These are phyloP conservation scores for Penicillium salamii DNA, from an alignment of 495 filamentous ascomycete species.

Conservation along the genomic window DNA sequence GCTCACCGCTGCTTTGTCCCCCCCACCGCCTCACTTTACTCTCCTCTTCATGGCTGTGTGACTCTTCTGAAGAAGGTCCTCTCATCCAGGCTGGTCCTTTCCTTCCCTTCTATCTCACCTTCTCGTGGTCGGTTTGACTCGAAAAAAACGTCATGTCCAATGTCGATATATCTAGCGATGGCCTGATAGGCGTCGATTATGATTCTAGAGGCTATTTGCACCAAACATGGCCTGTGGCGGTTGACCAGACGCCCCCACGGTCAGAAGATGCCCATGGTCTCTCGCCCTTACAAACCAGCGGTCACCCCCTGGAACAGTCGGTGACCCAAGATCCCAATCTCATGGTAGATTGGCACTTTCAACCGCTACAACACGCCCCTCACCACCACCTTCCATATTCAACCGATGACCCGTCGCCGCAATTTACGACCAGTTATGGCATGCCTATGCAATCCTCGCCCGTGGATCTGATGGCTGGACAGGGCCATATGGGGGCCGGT, in stretches of 20 bases:
- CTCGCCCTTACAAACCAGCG: constrained; percentile 46
- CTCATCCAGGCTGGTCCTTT: constrained; percentile 29
- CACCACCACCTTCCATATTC: constrained; percentile 42
- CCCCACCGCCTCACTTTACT: constrained; percentile 38
- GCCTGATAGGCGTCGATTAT: constrained; percentile 48
- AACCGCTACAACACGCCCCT: constrained; percentile 42
- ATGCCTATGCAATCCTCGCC: constrained; percentile 56
- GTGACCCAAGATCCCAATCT: constrained; percentile 44
- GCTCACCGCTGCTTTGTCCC: constrained; percentile 51
- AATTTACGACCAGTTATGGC: constrained; percentile 46
- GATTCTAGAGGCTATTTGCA: constrained; percentile 48
- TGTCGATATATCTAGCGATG: constrained; percentile 42
- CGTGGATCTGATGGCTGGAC: constrained; percentile 67
- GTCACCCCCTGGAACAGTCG: constrained; percentile 45
- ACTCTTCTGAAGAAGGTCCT: constrained; percentile 28
- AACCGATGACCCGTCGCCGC: constrained; percentile 44
- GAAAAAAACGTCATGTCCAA: constrained; percentile 38
- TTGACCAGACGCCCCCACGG: constrained; percentile 38
- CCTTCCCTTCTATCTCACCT: constrained; percentile 7
- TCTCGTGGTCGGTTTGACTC: constrained; percentile 9
- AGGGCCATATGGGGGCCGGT: constrained; percentile 59
- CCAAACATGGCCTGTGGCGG: constrained; percentile 42
- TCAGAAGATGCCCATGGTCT: constrained; percentile 40
- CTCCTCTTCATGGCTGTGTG: constrained; percentile 22
- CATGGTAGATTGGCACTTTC: constrained; percentile 51